These are phyloP conservation scores for Fistulifera solaris DNA, from an alignment of 108 stramenopile genomes.

Conservation along the genomic window DNA sequence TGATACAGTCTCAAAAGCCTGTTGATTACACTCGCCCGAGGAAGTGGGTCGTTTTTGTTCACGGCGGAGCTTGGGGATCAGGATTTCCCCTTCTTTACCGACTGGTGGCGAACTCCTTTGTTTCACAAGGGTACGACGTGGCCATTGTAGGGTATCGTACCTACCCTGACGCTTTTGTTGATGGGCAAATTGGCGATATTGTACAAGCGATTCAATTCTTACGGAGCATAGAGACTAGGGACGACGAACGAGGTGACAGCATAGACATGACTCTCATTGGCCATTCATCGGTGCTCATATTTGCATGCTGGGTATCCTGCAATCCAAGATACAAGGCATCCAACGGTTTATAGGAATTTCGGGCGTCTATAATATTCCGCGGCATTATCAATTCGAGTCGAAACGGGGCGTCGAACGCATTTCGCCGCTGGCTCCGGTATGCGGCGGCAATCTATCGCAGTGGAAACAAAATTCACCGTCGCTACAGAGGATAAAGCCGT, in stretches of 20 bases:
- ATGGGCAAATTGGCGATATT: conserved; percentile 55
- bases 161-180: conserved; percentile 47
- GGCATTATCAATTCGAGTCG: conserved; percentile 24
- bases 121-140: conserved; percentile 35
- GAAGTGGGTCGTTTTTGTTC: conserved; percentile 33
- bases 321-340: neutral
- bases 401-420: conserved; percentile 20
- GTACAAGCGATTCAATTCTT: conserved; percentile 15
- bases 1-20: neutral
- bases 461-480: conserved; percentile 5
- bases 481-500: neutral
- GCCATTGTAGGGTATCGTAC: conserved; percentile 74
- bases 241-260: conserved; percentile 18
- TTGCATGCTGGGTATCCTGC: conserved; percentile 38
- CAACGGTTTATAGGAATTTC: conserved; percentile 18
- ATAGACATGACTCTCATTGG: conserved; percentile 53
- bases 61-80: conserved; percentile 81
- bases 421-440: conserved; percentile 20
- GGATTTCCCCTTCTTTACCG: conserved; percentile 78
- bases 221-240: too few relatives aligned
- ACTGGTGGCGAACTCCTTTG: conserved; percentile 46
- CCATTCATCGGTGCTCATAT: conserved; percentile 78
- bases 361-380: conserved; percentile 24
- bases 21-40: conserved; percentile 4
- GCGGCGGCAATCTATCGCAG: conserved; percentile 5